Evolutionary conservation across 352 stramenopile species (phyloP).

Genomic region (Discostella stelligera): DNA sequence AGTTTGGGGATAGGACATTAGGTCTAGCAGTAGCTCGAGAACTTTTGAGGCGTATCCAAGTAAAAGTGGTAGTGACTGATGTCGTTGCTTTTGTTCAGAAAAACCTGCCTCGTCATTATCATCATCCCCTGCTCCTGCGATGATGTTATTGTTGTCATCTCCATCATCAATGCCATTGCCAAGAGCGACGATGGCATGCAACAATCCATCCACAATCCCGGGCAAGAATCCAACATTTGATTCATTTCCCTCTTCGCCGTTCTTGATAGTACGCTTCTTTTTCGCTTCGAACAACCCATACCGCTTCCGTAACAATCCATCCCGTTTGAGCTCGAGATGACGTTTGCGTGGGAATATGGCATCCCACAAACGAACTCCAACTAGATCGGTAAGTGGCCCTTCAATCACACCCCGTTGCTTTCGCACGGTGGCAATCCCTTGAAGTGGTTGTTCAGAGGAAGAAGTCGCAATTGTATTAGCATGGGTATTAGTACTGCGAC

Average conservation of each 20-base stretch:
- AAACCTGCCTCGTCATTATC: background rate
- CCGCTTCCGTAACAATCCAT: conserved; percentile 31
- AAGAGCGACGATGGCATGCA: conserved; percentile 32
- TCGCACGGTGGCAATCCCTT: background rate
- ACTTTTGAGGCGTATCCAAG: conserved; percentile 30
- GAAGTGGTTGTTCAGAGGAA: background rate
- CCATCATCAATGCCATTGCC: background rate
- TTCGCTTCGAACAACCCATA: conserved; percentile 8
- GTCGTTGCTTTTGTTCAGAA: background rate
- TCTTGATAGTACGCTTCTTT: background rate
- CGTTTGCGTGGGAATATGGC: conserved; percentile 46
- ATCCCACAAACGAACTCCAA: conserved; percentile 51
- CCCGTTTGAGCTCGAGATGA: conserved; percentile 59
- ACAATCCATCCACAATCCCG: conserved; percentile 36
- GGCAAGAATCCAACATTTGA: conserved; percentile 37
- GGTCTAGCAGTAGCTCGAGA: conserved; percentile 43
- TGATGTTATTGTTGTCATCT: background rate
- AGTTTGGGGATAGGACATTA: conserved; percentile 41
- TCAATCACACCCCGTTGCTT: conserved; percentile 14
- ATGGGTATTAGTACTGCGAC: background rate
- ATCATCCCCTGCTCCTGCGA: background rate
- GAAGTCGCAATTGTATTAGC: background rate
- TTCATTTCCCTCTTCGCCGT: conserved; percentile 15
- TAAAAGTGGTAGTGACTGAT: background rate
- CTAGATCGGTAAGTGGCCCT: conserved; percentile 27